These are phyloP conservation scores for Rhizopogon rudus DNA, from an alignment of 768 basidiomycete species.

Conservation along the genomic window DNA sequence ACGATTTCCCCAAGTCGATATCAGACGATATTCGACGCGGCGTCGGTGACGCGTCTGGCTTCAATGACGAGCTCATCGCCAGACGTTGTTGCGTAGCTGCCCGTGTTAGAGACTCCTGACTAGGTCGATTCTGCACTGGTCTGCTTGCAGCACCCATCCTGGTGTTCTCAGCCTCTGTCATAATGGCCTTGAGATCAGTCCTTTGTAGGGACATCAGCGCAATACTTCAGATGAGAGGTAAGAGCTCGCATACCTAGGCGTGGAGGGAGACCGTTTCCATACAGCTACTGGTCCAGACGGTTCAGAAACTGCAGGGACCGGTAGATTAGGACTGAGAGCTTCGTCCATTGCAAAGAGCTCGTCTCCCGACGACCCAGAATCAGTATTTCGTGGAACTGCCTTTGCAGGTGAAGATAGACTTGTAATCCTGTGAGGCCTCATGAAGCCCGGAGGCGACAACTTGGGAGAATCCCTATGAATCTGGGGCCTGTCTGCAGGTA, in stretches of 20 bases:
- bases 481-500: slow-evolving; percentile 24
- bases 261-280: slow-evolving; percentile 43
- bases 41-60: background rate
- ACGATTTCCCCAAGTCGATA: slow-evolving; percentile 3
- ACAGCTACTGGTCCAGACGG: slow-evolving; percentile 25
- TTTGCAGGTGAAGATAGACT: slow-evolving; percentile 23
- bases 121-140: background rate
- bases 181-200: slow-evolving; percentile 79
- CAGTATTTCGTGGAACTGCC: slow-evolving; percentile 1
- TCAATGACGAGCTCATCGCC: slow-evolving; percentile 5
- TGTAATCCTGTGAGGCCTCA: slow-evolving; percentile 11
- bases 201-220: slow-evolving; percentile 32
- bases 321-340: slow-evolving; percentile 17
- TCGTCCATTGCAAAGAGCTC: slow-evolving; percentile 89
- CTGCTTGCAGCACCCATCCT: background rate
- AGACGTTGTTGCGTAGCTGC: background rate
- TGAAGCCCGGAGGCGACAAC: slow-evolving; percentile 25
- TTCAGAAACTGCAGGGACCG: slow-evolving; percentile 9
- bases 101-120: background rate
- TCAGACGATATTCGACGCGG: slow-evolving; percentile 9
- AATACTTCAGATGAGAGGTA: slow-evolving; percentile 9
- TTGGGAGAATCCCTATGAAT: slow-evolving; percentile 21
- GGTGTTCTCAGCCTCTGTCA: slow-evolving; percentile 65
- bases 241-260: slow-evolving; percentile 42
- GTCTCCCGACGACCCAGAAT: slow-evolving; percentile 35